Evolutionary conservation across 805 yeast species (phyloP), one percentile per base, ranked within the genome.

Genomic region (Schwanniomyces vanrijiae): DNA sequence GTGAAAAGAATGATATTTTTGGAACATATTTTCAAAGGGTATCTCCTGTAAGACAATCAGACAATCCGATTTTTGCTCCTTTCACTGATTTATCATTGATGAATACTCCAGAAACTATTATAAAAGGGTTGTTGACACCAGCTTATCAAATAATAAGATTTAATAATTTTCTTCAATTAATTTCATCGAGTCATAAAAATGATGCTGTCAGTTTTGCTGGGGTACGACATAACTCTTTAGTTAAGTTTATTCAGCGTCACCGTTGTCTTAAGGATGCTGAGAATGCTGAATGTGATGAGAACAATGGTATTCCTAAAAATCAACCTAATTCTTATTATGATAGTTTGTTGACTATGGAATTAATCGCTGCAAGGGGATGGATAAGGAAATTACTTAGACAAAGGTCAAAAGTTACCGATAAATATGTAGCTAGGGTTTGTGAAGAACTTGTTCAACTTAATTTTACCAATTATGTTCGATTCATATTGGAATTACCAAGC

Each of bases 381-480:
- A 35, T 72, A 19, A 53, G 75, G 9, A 42, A 48, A 19, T 43
- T 68, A 8, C 62, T 69, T 29, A 45, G 51, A 39, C 22, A 40
- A 4, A 50, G 51, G 19, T 40, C 51, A 1, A 51, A 39, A 25
- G 46, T 40, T 4, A 7, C 4, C 16, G 56, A 54, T 21, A 28
- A 39, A 11, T 20, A 21, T n/a, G 44, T 52, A 14, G 18, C 13
- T 8, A 41, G 29, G 2, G 42, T 57, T 3, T 51, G 55, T 40
- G 77, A 72, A 51, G 76, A 71, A 43, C 48, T 72, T n/a, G 52
- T 70, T 21, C 76, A 71, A 49, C 50, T 66, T 4, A 71, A 71
- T 41, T 62, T 70, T 47, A 56, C 66, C 11, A 72, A 71, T 45
- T 71, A 71, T 45, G 52, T 71, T 13, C 51, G 75, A 19, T 69